Evolutionary conservation across 2,329 filamentous ascomycete genomes (phyloP), one percentile per base, ranked within the genome.

Genomic region (Xylariaceae sp.): DNA sequence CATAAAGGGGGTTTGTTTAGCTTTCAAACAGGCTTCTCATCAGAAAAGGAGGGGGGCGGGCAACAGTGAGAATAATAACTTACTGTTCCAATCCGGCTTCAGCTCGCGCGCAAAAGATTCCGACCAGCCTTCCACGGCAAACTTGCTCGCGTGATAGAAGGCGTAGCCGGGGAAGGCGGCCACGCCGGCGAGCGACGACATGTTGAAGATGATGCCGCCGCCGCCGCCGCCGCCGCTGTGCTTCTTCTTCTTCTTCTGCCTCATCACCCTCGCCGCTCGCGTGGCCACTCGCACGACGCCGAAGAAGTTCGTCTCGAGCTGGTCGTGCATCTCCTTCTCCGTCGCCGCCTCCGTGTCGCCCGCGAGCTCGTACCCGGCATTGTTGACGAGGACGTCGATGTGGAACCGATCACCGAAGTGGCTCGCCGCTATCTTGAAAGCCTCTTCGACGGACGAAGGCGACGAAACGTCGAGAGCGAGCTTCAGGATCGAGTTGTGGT

Each of bases 241-340:
- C n/a, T n/a, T n/a, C n/a, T n/a, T n/a, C n/a, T n/a, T n/a, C 34
- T 24, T 28, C 8, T 27, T 16, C 33, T 35, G 28, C 13, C 45
- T 32, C 42, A 47, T 47, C 12, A 40, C 30, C 12, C 14, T 17
- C 5, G 33, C 17, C 12, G 45, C 45, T 9, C 13, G 16, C 5
- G 40, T 47, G 24, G 42, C 32, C 5, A 40, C 34, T 13, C 45
- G 38, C 31, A 44, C 39, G 23, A 31, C 32, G 4, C 45, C 45
- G 34, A 42, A 45, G 38, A 47, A 47, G 19, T 45, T 41, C 12
- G 45, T 47, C 23, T 47, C 42, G 5, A 47, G 15, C n/a, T 47
- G 39, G 11, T 18, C 26, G 16, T 45, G 45, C 38, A 41, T 41
- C 15, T 47, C 38, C 9, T 38, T 31, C 24, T 47, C 45, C 3